phyloP scores from a whole-genome alignment of 1,284 basidiomycete genomes.

The Thecaphora frezii region DNA sequence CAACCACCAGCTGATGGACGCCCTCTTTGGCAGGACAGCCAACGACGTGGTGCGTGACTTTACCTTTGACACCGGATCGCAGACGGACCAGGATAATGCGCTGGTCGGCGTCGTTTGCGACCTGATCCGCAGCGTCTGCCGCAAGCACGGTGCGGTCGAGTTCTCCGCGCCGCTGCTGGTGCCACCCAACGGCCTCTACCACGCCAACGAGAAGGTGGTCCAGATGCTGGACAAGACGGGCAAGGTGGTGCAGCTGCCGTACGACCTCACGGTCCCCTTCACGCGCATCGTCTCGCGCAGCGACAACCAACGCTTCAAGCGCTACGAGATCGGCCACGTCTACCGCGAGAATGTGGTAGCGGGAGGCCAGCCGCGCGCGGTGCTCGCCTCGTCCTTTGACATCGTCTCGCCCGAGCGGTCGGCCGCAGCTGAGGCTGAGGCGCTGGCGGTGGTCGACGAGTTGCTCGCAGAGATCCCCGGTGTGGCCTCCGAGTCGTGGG shows the following conservation, averaged over 20 bases:
- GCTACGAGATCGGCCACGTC: constrained; percentile 71
- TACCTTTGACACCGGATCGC: constrained; percentile 75
- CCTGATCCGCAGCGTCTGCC: constrained; percentile 74
- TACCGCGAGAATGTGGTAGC: constrained; percentile 58
- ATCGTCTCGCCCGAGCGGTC: constrained; percentile 57
- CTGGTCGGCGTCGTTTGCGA: constrained; percentile 77
- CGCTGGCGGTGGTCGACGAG: constrained; percentile 51
- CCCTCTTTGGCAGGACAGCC: constrained; percentile 61
- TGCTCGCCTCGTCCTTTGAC: constrained; percentile 57
- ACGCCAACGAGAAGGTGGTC: constrained; percentile 82
- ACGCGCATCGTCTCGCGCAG: constrained; percentile 78
- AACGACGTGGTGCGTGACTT: constrained; percentile 70
- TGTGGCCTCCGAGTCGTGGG: constrained; percentile 47
- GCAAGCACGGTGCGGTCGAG: constrained; percentile 84
- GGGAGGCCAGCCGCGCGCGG: constrained; percentile 58
- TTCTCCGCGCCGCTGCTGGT: constrained; percentile 80
- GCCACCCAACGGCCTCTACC: constrained; percentile 69
- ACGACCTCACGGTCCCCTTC: constrained; percentile 70
- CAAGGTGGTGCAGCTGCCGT: constrained; percentile 56
- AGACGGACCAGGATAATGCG: constrained; percentile 71
- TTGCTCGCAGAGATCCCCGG: constrained; percentile 54
- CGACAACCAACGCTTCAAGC: constrained; percentile 78
- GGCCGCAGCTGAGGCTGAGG: constrained; percentile 57
- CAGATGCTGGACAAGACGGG: constrained; percentile 71
- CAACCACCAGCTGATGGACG: constrained; percentile 50